Conservation (phyloP, 1,284 basidiomycete species). For the Heterobasidion annosum region DNA sequence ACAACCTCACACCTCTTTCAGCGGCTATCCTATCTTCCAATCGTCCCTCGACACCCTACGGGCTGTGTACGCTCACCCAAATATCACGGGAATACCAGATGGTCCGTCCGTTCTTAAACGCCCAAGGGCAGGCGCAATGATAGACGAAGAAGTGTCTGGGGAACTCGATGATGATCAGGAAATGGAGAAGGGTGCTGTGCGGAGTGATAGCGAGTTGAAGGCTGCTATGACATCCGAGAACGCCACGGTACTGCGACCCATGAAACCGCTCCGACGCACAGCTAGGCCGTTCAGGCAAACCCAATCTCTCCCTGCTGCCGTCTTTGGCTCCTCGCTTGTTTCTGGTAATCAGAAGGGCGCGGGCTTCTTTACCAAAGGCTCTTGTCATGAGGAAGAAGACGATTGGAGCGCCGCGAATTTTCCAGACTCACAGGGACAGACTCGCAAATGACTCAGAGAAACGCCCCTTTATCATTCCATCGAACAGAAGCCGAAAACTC, state of each 20-base stretch:
- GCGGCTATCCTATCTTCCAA: conserved; percentile 10
- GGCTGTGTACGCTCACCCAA: conserved; percentile 10
- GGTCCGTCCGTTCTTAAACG: conserved; percentile 9
- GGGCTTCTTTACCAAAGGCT: neutral
- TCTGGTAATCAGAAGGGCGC: neutral
- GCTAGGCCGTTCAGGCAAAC: conserved; percentile 9
- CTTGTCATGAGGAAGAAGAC: conserved; percentile 9
- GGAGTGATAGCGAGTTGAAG: conserved; percentile 1
- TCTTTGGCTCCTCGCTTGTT: conserved; percentile 3
- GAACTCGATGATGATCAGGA: conserved; percentile 1
- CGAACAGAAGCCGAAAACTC: no score
- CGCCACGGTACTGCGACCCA: conserved; percentile 5
- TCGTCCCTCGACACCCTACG: conserved; percentile 12
- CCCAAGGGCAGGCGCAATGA: neutral
- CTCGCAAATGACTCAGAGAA: neutral
- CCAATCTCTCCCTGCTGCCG: conserved; percentile 8
- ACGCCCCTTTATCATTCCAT: no score
- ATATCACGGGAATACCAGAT: neutral
- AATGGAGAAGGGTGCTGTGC: neutral
- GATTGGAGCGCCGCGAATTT: conserved; percentile 13
- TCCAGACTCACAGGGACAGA: conserved; percentile 1
- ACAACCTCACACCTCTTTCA: neutral
- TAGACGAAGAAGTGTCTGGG: conserved; percentile 5
- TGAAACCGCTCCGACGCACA: conserved; percentile 10
- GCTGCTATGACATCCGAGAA: conserved; percentile 1